These are phyloP conservation scores for Perkinsus olseni DNA, from an alignment of 169 alveolate species.

Conservation along the genomic window DNA sequence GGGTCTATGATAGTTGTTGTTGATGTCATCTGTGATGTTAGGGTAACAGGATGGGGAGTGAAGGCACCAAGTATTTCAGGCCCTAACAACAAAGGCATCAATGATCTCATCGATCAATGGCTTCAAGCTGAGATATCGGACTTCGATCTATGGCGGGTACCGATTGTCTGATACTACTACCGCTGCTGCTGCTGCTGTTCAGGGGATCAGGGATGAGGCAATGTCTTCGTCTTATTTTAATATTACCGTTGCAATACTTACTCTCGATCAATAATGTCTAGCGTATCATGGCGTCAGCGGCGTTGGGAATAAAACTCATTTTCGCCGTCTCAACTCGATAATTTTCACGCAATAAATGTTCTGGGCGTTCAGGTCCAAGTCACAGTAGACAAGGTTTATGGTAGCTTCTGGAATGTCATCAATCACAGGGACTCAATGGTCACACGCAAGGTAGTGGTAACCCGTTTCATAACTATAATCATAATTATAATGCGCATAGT, in stretches of 20 bases:
- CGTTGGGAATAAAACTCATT: too few species aligned
- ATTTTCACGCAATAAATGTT: too few species aligned
- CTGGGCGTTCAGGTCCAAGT: not conserved
- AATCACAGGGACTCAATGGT: not conserved
- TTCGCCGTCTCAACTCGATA: too few species aligned
- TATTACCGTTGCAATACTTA: too few species aligned
- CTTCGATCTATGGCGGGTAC: conserved; percentile 48
- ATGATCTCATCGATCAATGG: conserved; percentile 37
- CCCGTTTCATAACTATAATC: too few species aligned
- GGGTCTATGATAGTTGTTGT: conserved; percentile 33
- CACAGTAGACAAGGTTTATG: conserved; percentile 33
- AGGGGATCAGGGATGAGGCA: too few species aligned
- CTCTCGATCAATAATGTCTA: too few species aligned
- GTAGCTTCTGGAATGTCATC: conserved; percentile 10
- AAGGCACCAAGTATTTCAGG: not conserved
- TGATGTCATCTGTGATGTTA: conserved; percentile 20
- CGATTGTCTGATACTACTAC: not conserved
- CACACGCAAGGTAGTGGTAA: conserved; percentile 8
- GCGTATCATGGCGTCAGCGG: too few species aligned
- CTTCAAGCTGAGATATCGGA: conserved; percentile 34
- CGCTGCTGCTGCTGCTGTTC: too few species aligned
- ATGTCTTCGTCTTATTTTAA: too few species aligned
- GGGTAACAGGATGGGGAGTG: conserved; percentile 19
- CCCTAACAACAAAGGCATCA: conserved; percentile 3
- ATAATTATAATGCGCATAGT: too few species aligned